Evolutionary conservation across 257 asterid species (phyloP).

Genomic region (Ligustrum vulgare): DNA sequence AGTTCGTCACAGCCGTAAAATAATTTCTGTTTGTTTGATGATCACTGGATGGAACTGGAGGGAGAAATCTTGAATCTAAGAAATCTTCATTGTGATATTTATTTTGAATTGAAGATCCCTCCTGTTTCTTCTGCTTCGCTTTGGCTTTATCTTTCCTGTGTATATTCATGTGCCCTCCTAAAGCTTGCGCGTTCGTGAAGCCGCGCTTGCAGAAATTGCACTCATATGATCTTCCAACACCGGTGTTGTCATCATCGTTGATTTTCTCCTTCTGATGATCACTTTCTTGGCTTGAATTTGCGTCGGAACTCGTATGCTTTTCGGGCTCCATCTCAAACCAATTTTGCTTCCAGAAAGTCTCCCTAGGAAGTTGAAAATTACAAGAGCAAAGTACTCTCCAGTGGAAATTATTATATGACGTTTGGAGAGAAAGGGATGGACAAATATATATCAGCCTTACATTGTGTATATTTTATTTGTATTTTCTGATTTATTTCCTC

Average conservation of each 20-base stretch:
- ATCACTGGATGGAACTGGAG: not conserved
- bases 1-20: not conserved
- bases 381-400: not conserved
- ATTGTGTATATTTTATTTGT: not conserved
- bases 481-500: not conserved
- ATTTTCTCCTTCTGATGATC: conserved; percentile 27
- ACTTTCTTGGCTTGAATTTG: conserved; percentile 32
- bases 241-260: conserved; percentile 22
- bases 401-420: not conserved
- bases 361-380: not conserved
- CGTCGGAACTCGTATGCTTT: conserved; percentile 21
- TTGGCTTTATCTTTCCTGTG: conserved; percentile 40
- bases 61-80: conserved; percentile 2
- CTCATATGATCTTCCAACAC: conserved; percentile 41
- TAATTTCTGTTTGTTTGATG: conserved; percentile 11
- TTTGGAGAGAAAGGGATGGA: not conserved
- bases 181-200: conserved; percentile 53
- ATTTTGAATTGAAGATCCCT: not conserved
- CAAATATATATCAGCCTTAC: not conserved
- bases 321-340: conserved; percentile 25
- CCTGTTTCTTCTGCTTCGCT: conserved; percentile 20
- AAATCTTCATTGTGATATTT: conserved; percentile 7
- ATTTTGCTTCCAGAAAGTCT: not conserved
- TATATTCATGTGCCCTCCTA: conserved; percentile 60
- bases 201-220: conserved; percentile 52